Base-by-base conservation (phyloP, 352 stramenopile genomes). In the Globisporangium middletonii region DNA sequence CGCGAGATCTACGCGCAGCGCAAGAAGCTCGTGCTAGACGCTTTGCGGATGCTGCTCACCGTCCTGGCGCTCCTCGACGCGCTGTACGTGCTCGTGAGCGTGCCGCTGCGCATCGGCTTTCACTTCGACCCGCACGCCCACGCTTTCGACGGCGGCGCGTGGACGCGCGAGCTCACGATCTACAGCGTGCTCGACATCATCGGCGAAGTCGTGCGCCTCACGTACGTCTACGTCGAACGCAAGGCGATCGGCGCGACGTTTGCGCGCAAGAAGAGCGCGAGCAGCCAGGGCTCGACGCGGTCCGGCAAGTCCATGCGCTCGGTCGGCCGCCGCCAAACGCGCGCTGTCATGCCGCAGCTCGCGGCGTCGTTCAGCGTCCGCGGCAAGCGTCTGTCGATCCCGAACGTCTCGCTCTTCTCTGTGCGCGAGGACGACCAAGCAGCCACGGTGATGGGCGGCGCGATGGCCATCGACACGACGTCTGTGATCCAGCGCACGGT, bases 21-120 rank as follows among this genome's bases (percentile, higher is more conserved):
- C 19, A 53, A 26, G 23, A 15, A 50, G n/a, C 35, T 45, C 18
- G 2, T 57, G 2, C 16, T 33, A 18, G 23, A 30, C 16, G 30
- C 23, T 13, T 30, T 63, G 30, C 49, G 45, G 2, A 19, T 16
- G 19, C 30, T 60, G 26, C 19, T 64, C 26, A 35, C 41, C 2
- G 0, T 64, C 35, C 55, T 67, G 13, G 72, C 66, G 50, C 75
- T 84, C 30, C 4, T 65, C 4, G 72, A 82, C 42, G 58, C 65
- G 9, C 9, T 78, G 26, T 78, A 77, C 35, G 57, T 82, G 15
- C 53, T 84, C 33, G 42, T 78, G 46, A 68, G 45, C 44, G 56
- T 74, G 48, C 70, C 72, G 13, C 48, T 78, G 13, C 74, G 70
- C 0, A 45, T 82, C 27, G 72, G 72, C 2, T 83, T 80, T 43